Base-by-base conservation (phyloP, 2,329 filamentous ascomycete genomes). In the Hypoxylon sp. region DNA sequence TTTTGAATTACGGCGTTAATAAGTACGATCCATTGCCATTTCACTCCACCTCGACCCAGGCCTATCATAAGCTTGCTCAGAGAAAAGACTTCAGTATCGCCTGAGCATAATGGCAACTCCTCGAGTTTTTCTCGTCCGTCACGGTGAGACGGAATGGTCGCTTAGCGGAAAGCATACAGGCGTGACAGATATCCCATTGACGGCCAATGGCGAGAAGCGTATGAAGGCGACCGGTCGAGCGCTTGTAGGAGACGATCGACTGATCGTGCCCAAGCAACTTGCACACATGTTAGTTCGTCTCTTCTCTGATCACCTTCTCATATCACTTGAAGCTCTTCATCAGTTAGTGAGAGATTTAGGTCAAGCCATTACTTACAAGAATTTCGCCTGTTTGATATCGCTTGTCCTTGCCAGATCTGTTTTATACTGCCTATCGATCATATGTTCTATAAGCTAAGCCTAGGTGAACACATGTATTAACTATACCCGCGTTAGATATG, bases 121-220 rank as follows among this genome's bases (percentile, higher is more conserved):
- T 1, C 87, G 92, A 58, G 90, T 93, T 77, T 95, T 95, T 83
- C 88, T 96, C 73, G 82, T 94, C 78, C 93, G 94, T 74, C 94
- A 98, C 77, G 95, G 94, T 81, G 93, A 98, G 83, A 98, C 94
- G 3, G 93, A 97, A 83, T 98, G 94, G 94, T 97, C 93, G 4
- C 88, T 97, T 51, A 91, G 91, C 73, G 94, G 93, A 61, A 87
- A 89, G 57, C 93, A 98, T 81, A 98, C 95, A 0, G 92, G 94
- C 56, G 86, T 84, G 28, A 92, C 92, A n/a, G 94, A 98, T 76
- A 92, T 98, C 3, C 90, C 93, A 0, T 84, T 98, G 38, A 98
- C 94, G 0, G 82, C 85, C 55, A 91, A 93, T 77, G 95, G 95
- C 57, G 92, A 94, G 83, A 92, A 89, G 78, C 86, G 92, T 66